Conservation (phyloP, 139 green algal species). For the Micractinium sp. region DNA sequence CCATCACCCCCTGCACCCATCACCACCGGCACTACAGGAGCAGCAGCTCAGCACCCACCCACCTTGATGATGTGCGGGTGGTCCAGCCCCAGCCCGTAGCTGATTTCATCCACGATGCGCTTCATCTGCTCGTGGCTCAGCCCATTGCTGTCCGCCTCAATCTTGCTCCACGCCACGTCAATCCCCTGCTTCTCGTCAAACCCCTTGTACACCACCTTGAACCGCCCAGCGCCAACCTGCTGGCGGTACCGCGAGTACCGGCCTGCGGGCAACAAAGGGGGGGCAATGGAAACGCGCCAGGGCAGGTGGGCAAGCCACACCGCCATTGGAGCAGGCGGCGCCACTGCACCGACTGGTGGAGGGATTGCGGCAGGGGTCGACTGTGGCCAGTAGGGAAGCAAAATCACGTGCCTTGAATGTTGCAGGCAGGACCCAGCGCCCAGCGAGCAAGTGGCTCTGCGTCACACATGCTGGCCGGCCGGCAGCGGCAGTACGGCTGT, state of each 20-base stretch:
- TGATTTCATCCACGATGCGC: constrained; percentile 77
- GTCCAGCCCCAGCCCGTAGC: constrained; percentile 81
- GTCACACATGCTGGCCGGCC: no score
- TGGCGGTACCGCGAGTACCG: constrained; percentile 82
- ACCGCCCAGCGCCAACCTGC: constrained; percentile 77
- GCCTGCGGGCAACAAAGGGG: constrained; percentile 20
- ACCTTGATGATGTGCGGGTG: constrained; percentile 91
- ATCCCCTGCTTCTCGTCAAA: constrained; percentile 89
- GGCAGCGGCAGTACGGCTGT: no score
- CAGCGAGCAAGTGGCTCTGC: no score
- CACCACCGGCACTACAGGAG: not conserved
- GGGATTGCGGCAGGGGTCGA: no score
- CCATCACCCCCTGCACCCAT: not conserved
- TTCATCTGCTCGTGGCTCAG: constrained; percentile 75
- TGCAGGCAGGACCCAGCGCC: no score
- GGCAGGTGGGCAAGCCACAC: not conserved
- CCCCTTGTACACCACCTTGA: constrained; percentile 85
- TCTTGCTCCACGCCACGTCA: constrained; percentile 94
- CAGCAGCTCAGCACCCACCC: constrained; percentile 35
- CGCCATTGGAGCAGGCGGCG: no score
- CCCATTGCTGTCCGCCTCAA: constrained; percentile 60
- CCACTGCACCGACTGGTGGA: no score
- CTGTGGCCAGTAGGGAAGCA: no score
- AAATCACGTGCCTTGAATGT: no score
- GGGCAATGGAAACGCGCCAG: not conserved